phyloP scores from a whole-genome alignment of 139 green algal species.

The Ettlia oleoabundans region DNA sequence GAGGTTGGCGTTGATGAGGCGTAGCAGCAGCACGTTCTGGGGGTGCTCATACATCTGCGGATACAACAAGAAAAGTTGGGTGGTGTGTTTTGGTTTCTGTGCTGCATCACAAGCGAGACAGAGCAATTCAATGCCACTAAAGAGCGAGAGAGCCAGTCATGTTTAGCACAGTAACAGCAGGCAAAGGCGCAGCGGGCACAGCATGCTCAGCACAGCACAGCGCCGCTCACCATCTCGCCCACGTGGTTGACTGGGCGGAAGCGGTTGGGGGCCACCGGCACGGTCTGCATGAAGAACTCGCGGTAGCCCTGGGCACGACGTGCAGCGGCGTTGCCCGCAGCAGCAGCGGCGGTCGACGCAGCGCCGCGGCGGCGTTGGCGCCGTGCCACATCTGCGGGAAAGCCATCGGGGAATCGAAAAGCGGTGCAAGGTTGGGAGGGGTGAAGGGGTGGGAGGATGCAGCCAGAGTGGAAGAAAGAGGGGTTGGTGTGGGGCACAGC shows the following conservation, averaged over 20 bases:
- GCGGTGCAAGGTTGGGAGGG: not conserved
- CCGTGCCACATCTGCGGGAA: slow-evolving; percentile 23
- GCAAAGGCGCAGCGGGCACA: too few species aligned
- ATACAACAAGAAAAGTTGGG: too few species aligned
- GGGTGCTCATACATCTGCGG: slow-evolving; percentile 85
- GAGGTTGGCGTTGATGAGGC: slow-evolving; percentile 82
- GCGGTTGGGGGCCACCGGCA: slow-evolving; percentile 90
- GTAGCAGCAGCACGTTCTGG: slow-evolving; percentile 83
- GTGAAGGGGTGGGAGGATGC: not conserved
- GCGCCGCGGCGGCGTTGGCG: slow-evolving; percentile 27
- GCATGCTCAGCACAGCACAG: not conserved
- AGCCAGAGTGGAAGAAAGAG: too few species aligned
- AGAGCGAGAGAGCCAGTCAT: too few species aligned
- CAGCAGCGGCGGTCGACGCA: not conserved
- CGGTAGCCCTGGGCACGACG: slow-evolving; percentile 47
- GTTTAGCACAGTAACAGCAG: not conserved
- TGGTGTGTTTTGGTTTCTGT: too few species aligned
- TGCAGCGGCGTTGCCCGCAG: not conserved
- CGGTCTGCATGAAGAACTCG: slow-evolving; percentile 89
- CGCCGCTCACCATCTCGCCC: slow-evolving; percentile 49
- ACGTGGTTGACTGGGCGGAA: slow-evolving; percentile 78
- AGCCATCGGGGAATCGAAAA: not conserved
- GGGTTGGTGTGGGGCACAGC: too few species aligned
- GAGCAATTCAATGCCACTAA: too few species aligned
- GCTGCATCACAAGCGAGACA: too few species aligned